Evolutionary conservation across 768 basidiomycete species (phyloP).

Genomic region (Collybia mongolica): DNA sequence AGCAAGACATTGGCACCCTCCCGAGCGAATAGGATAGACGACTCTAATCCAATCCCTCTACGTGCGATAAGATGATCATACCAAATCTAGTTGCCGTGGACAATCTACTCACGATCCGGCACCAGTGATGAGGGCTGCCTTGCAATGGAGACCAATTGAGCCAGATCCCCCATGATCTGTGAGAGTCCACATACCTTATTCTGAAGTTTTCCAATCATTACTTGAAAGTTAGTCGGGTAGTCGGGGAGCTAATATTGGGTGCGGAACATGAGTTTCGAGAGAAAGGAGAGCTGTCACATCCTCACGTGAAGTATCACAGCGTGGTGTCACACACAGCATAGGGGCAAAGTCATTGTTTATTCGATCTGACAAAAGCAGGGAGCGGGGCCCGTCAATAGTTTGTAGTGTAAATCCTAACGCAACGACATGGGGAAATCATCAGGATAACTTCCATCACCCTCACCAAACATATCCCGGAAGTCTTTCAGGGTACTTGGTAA

Average conservation of each 20-base stretch:
- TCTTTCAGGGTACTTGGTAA: constrained; percentile 37
- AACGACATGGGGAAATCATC: constrained; percentile 39
- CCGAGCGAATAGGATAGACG: constrained; percentile 89
- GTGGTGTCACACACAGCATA: neutral
- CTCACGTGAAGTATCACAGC: neutral
- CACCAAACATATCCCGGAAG: constrained; percentile 44
- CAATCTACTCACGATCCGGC: constrained; percentile 72
- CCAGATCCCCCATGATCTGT: neutral
- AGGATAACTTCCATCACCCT: constrained; percentile 37
- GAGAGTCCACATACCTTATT: constrained; percentile 46
- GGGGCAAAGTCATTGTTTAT: constrained; percentile 4
- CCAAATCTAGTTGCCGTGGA: constrained; percentile 4
- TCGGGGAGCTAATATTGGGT: neutral
- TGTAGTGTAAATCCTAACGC: constrained; percentile 13
- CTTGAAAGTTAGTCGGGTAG: constrained; percentile 7
- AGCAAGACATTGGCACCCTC: constrained; percentile 93
- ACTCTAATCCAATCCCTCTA: constrained; percentile 96
- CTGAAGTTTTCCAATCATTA: constrained; percentile 67
- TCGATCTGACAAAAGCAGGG: neutral
- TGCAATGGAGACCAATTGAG: constrained; percentile 20
- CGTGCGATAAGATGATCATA: constrained; percentile 13
- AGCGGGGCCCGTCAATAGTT: constrained; percentile 1
- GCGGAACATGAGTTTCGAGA: no score
- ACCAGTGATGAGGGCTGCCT: constrained; percentile 83
- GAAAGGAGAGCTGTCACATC: neutral